Evolutionary conservation across 345 rosid genomes (phyloP).

Genomic region (Mercurialis annua): DNA sequence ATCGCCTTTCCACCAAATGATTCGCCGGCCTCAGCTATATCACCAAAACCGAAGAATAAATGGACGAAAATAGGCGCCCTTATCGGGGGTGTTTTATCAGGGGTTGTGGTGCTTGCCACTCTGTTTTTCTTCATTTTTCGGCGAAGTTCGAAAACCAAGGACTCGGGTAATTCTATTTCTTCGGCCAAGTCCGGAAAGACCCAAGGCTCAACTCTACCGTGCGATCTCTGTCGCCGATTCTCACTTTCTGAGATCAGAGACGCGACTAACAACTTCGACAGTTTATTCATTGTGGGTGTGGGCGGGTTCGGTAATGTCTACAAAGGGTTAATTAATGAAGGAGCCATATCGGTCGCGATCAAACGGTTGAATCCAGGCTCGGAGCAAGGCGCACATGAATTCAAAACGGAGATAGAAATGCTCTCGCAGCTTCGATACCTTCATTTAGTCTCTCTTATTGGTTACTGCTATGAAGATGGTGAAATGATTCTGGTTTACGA

Average conservation of each 20-base stretch:
- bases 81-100: neutral
- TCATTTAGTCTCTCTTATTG: neutral
- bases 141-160: too few relatives aligned
- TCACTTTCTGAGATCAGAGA: slow-evolving; percentile 28
- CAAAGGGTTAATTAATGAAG: neutral
- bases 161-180: slow-evolving; percentile 13
- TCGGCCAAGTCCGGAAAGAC: neutral
- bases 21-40: neutral
- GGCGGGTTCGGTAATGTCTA: slow-evolving; percentile 33
- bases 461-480: neutral
- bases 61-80: neutral
- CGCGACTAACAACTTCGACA: slow-evolving; percentile 28
- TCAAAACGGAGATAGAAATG: slow-evolving; percentile 31
- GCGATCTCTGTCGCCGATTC: slow-evolving; percentile 27
- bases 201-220: slow-evolving; percentile 18
- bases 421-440: slow-evolving; percentile 30
- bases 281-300: slow-evolving; percentile 19
- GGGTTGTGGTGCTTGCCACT: neutral
- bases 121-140: neutral
- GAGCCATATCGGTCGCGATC: neutral
- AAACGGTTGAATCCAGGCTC: slow-evolving; percentile 29
- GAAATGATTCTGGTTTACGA: neutral
- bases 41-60: neutral
- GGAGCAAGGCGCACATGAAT: slow-evolving; percentile 29
- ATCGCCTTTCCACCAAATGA: neutral